Conservation (phyloP, 1,284 basidiomycete genomes). For the Fomitiporia mediterranea region DNA sequence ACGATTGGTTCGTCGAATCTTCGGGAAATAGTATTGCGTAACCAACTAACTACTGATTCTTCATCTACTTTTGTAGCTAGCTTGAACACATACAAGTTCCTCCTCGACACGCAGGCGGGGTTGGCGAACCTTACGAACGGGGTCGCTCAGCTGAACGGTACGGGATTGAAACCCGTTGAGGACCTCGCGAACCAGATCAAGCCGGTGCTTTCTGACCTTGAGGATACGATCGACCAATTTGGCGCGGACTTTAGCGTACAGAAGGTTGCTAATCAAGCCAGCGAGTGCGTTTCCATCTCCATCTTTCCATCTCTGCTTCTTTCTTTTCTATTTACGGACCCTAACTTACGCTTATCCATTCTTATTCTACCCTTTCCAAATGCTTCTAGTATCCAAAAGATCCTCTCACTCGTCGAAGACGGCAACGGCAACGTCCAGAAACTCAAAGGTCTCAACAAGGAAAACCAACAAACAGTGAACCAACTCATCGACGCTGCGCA, state of each 20-base stretch:
- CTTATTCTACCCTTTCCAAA: too few species aligned
- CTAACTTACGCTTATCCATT: too few species aligned
- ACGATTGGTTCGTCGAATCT: constrained; percentile 14
- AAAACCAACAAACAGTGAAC: constrained; percentile 18
- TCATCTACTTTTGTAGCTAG: constrained; percentile 14
- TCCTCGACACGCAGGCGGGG: constrained; percentile 20
- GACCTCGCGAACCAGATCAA: constrained; percentile 18
- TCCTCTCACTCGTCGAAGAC: constrained; percentile 19
- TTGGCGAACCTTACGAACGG: constrained; percentile 19
- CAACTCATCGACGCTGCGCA: constrained; percentile 17
- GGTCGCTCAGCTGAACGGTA: constrained; percentile 16
- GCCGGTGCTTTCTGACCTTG: constrained; percentile 17
- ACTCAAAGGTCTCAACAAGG: constrained; percentile 19
- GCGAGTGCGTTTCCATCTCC: constrained; percentile 13
- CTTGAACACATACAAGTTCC: constrained; percentile 21
- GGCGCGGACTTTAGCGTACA: constrained; percentile 22
- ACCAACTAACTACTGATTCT: too few species aligned
- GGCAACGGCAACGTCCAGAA: constrained; percentile 19
- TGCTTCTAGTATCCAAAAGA: constrained; percentile 17
- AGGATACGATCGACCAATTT: constrained; percentile 21
- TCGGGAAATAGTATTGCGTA: not conserved
- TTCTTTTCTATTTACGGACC: not conserved
- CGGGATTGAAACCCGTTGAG: constrained; percentile 13
- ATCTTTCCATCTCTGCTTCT: not conserved
- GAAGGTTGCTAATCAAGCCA: constrained; percentile 17